Conservation (phyloP, 2,329 filamentous ascomycete species). For the Trichoderma koningiopsis region DNA sequence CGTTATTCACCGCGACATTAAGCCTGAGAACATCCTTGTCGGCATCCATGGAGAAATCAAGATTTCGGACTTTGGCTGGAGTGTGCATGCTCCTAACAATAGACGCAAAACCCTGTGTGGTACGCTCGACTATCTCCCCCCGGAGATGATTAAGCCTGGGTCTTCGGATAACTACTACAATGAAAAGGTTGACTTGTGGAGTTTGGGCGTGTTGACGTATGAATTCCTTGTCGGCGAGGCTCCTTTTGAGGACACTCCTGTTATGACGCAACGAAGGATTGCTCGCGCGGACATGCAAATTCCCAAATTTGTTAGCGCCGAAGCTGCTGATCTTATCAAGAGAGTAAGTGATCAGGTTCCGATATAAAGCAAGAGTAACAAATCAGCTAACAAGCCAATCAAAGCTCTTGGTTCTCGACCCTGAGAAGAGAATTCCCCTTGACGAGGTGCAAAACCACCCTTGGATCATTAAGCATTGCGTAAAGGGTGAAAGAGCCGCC, state of each 20-base stretch:
- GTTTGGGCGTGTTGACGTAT: slow-evolving; percentile 89
- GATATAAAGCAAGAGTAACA: not conserved
- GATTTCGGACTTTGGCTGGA: slow-evolving; percentile 98
- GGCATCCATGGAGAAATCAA: slow-evolving; percentile 98
- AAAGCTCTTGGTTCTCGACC: slow-evolving; percentile 85
- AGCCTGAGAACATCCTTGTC: slow-evolving; percentile 72
- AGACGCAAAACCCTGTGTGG: slow-evolving; percentile 94
- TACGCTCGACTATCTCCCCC: slow-evolving; percentile 94
- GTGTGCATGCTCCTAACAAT: slow-evolving; percentile 94
- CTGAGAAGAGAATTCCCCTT: slow-evolving; percentile 87
- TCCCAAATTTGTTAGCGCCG: slow-evolving; percentile 84
- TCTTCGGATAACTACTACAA: slow-evolving; percentile 84
- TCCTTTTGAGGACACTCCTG: slow-evolving; percentile 91
- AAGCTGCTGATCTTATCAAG: slow-evolving; percentile 91
- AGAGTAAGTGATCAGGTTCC: slow-evolving; percentile 60
- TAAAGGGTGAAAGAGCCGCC: slow-evolving; percentile 59
- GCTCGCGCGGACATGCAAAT: slow-evolving; percentile 88
- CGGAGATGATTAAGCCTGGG: slow-evolving; percentile 91
- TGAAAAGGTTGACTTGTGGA: slow-evolving; percentile 97
- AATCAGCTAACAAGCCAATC: slow-evolving; percentile 31
- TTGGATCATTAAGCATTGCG: slow-evolving; percentile 96
- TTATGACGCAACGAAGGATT: slow-evolving; percentile 93
- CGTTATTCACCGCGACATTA: slow-evolving; percentile 47
- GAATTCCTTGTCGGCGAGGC: slow-evolving; percentile 96
- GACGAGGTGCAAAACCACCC: slow-evolving; percentile 88